These are phyloP conservation scores for Mycena polygramma DNA, from an alignment of 768 basidiomycete genomes.

Conservation along the genomic window DNA sequence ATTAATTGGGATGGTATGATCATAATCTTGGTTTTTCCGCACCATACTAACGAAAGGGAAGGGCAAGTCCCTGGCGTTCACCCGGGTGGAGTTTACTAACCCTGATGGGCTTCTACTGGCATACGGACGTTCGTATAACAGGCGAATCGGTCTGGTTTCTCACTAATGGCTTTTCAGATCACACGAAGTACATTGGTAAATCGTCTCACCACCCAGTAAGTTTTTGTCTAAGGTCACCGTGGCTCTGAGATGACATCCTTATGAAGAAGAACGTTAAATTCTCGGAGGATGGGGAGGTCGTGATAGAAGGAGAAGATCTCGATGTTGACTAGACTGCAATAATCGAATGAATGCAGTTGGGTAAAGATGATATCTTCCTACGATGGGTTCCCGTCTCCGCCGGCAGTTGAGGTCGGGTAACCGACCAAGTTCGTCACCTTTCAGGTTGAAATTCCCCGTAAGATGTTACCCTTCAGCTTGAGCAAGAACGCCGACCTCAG, in stretches of 20 bases:
- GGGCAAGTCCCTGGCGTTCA: conserved; percentile 88
- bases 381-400: too few relatives aligned
- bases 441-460: too few relatives aligned
- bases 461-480: too few relatives aligned
- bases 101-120: conserved; percentile 78
- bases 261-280: conserved; percentile 80
- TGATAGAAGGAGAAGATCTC: conserved; percentile 74
- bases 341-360: conserved; percentile 4
- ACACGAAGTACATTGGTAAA: conserved; percentile 89
- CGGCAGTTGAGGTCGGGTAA: too few relatives aligned
- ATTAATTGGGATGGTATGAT: conserved; percentile 76
- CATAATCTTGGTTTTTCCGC: background rate
- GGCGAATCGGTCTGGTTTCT: conserved; percentile 15
- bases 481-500: too few relatives aligned
- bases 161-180: conserved; percentile 60
- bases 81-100: conserved; percentile 81
- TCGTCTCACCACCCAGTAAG: conserved; percentile 63
- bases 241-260: background rate
- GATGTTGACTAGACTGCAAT: conserved; percentile 42
- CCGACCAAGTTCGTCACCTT: too few relatives aligned
- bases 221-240: conserved; percentile 12
- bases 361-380: too few relatives aligned
- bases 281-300: conserved; percentile 80
- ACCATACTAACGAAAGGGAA: conserved; percentile 19
- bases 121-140: conserved; percentile 75